Conservation (phyloP, 768 basidiomycete genomes). For the Russula compacta region DNA sequence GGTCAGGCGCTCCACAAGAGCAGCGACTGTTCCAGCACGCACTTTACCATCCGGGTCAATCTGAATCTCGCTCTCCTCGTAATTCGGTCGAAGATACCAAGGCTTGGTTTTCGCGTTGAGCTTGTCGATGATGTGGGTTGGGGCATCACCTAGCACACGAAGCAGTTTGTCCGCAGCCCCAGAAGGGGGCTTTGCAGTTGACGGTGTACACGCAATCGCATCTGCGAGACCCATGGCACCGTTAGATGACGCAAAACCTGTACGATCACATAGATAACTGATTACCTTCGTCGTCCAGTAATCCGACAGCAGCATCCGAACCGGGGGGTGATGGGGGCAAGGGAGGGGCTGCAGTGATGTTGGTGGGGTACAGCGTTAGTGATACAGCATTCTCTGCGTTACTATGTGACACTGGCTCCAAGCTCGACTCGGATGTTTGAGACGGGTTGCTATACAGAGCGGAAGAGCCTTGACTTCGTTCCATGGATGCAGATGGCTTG, state of each 20-base stretch:
- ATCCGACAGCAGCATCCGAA: slow-evolving; percentile 14
- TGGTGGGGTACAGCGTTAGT: slow-evolving; percentile 9
- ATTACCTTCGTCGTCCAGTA: slow-evolving; percentile 23
- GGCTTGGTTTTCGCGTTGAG: slow-evolving; percentile 43
- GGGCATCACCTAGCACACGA: slow-evolving; percentile 57
- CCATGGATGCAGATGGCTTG: neutral
- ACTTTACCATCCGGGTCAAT: slow-evolving; percentile 81
- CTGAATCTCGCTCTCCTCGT: slow-evolving; percentile 68
- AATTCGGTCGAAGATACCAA: slow-evolving; percentile 82
- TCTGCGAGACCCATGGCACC: neutral
- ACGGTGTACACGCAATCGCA: neutral
- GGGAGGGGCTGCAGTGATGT: neutral
- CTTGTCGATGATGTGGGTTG: slow-evolving; percentile 33
- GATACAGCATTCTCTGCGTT: slow-evolving; percentile 7
- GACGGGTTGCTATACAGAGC: slow-evolving; percentile 23
- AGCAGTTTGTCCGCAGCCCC: slow-evolving; percentile 44
- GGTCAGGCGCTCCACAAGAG: slow-evolving; percentile 83
- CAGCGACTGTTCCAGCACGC: slow-evolving; percentile 76
- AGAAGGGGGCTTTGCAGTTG: slow-evolving; percentile 23
- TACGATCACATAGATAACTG: neutral
- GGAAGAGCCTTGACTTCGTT: slow-evolving; percentile 11
- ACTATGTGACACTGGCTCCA: slow-evolving; percentile 15
- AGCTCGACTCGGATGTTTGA: slow-evolving; percentile 25
- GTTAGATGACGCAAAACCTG: neutral
- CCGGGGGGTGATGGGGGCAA: neutral